Conservation (phyloP, 73 alveolate species). For the Tetrahymena thermophila region DNA sequence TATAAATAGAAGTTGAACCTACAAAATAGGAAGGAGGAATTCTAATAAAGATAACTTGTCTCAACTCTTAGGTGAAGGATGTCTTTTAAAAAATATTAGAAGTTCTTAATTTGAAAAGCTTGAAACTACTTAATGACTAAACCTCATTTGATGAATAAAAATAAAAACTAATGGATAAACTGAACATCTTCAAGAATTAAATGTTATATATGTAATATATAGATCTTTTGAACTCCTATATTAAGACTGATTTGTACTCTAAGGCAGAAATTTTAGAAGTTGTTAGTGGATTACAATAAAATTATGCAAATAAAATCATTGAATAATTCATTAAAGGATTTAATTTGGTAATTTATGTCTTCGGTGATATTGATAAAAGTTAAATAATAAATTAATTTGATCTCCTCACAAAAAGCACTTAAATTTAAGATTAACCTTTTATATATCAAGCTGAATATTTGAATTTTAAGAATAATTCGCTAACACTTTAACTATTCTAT, state of each 20-base stretch:
- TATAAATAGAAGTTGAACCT: background rate
- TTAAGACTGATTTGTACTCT: background rate
- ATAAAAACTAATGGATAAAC: background rate
- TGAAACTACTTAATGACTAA: background rate
- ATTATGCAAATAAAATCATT: background rate
- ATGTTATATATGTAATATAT: background rate
- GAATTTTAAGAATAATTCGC: background rate
- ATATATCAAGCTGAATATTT: background rate
- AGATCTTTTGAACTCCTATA: background rate
- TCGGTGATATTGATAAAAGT: background rate
- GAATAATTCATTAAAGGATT: background rate
- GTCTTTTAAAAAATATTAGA: background rate
- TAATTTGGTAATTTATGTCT: background rate
- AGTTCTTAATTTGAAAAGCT: background rate
- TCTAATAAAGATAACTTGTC: background rate
- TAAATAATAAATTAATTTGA: background rate
- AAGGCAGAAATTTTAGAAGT: background rate
- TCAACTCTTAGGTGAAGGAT: background rate
- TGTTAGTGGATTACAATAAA: background rate
- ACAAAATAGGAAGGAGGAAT: background rate
- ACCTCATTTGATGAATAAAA: background rate
- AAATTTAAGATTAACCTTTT: background rate
- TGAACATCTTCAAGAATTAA: background rate
- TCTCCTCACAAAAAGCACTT: background rate
- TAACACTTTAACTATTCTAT: background rate